A percentile compares a stretch with the other conserved stretches of the same genome.
phyloP scores from a whole-genome alignment of 2,329 filamentous ascomycete species.

The Fusarium concolor region DNA sequence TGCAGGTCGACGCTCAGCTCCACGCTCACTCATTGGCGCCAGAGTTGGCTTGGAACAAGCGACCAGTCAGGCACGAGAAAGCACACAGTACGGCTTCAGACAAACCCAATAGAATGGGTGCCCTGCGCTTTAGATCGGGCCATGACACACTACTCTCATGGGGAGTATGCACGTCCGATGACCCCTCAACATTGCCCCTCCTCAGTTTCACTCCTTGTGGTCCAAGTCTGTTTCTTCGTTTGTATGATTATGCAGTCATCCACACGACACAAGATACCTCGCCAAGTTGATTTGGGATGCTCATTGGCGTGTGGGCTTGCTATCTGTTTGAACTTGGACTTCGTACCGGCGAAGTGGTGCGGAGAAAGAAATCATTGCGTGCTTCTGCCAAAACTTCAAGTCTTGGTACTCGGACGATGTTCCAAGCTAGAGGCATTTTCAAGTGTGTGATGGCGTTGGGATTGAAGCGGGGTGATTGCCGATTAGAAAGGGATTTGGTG shows the following conservation, averaged over 20 bases:
- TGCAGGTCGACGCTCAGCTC: constrained; percentile 41
- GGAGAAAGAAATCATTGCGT: constrained; percentile 20
- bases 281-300: constrained; percentile 2
- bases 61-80: constrained; percentile 38
- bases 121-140: constrained; percentile 43
- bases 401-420: not conserved
- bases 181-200: constrained; percentile 29
- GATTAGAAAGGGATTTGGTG: constrained; percentile 13
- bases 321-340: constrained; percentile 2
- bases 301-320: constrained; percentile 32
- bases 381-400: constrained; percentile 17
- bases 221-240: constrained; percentile 14
- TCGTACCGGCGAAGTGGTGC: constrained; percentile 17
- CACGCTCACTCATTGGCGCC: constrained; percentile 32
- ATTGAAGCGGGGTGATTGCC: constrained; percentile 13
- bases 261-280: constrained; percentile 29
- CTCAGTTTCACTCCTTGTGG: constrained; percentile 25
- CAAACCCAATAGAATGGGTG: constrained; percentile 43
- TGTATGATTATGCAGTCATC: constrained; percentile 35
- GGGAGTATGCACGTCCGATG: constrained; percentile 30
- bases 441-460: constrained; percentile 12
- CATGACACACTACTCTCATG: constrained; percentile 33
- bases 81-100: constrained; percentile 36
- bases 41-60: constrained; percentile 32
- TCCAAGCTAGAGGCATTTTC: not conserved